phyloP scores from a whole-genome alignment of 2,329 filamentous ascomycete species.

The Verticillium nonalfalfae region DNA sequence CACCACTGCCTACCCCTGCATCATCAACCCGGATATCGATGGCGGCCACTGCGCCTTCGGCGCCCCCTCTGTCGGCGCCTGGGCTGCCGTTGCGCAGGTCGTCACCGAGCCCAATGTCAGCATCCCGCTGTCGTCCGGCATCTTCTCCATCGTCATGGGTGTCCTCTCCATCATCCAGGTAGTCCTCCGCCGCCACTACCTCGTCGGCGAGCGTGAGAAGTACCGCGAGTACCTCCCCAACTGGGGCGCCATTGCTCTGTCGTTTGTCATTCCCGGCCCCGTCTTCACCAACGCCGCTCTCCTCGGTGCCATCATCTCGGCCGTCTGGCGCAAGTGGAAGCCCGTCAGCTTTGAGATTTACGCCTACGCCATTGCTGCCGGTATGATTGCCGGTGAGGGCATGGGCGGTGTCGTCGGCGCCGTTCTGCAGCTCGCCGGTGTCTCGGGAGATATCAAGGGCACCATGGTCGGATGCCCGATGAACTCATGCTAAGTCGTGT shows the following conservation, averaged over 20 bases:
- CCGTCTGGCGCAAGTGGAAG: constrained; percentile 47
- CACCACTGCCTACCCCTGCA: constrained; percentile 56
- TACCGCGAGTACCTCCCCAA: constrained; percentile 52
- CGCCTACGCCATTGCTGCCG: constrained; percentile 53
- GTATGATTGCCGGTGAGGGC: constrained; percentile 57
- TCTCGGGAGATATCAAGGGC: constrained; percentile 23
- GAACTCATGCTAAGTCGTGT: constrained; percentile 15
- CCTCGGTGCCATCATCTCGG: constrained; percentile 45
- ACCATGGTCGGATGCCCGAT: constrained; percentile 23
- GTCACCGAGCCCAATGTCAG: constrained; percentile 50
- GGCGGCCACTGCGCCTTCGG: constrained; percentile 41
- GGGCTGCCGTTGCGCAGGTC: constrained; percentile 53
- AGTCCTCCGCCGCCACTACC: constrained; percentile 46
- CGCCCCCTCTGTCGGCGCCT: constrained; percentile 53
- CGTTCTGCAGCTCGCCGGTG: constrained; percentile 22
- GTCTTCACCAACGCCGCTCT: constrained; percentile 53
- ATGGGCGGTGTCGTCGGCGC: constrained; percentile 50
- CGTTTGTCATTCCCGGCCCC: constrained; percentile 51
- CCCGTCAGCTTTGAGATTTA: constrained; percentile 49
- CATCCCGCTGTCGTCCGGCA: constrained; percentile 48
- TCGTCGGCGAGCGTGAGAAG: constrained; percentile 45
- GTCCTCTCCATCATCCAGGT: constrained; percentile 44
- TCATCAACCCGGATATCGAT: constrained; percentile 37
- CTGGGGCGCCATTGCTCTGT: constrained; percentile 54
- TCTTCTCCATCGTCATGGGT: constrained; percentile 51